Evolutionary conservation across 345 rosid genomes (phyloP).

Genomic region (Euphorbia peplus): DNA sequence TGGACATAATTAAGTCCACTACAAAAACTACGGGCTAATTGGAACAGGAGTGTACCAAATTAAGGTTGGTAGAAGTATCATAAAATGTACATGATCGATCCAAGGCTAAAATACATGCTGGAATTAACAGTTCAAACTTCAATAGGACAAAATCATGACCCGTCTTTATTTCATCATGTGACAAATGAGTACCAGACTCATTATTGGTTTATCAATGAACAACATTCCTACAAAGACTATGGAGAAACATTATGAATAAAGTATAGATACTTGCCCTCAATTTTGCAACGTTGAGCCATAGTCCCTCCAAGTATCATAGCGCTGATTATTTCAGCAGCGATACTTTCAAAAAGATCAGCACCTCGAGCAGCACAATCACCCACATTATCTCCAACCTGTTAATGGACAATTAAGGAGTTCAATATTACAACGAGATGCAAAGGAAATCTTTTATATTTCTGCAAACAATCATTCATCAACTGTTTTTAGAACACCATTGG

Average conservation of each 20-base stretch:
- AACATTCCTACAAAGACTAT: background rate
- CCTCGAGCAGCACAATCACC: constrained; percentile 99
- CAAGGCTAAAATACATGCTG: background rate
- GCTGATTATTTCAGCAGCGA: constrained; percentile 98
- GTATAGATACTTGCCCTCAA: constrained; percentile 56
- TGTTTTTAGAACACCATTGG: background rate
- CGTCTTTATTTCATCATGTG: background rate
- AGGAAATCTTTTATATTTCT: background rate
- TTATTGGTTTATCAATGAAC: background rate
- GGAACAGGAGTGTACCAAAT: constrained; percentile 4
- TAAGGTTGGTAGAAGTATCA: constrained; percentile 3
- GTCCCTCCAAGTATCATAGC: constrained; percentile 99
- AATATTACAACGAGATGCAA: background rate
- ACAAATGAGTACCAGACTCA: background rate
- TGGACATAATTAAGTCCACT: constrained; percentile 13
- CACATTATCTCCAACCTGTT: constrained; percentile 96
- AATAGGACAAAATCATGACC: background rate
- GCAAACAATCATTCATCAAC: background rate
- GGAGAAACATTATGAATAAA: background rate
- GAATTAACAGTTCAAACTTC: constrained; percentile 4
- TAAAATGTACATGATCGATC: background rate
- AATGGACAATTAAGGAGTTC: background rate
- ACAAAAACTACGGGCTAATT: constrained; percentile 3
- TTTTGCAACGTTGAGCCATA: constrained; percentile 92
- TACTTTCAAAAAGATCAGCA: constrained; percentile 99